Conservation (phyloP, 257 asterid species). For the Leptodermis oblonga region DNA sequence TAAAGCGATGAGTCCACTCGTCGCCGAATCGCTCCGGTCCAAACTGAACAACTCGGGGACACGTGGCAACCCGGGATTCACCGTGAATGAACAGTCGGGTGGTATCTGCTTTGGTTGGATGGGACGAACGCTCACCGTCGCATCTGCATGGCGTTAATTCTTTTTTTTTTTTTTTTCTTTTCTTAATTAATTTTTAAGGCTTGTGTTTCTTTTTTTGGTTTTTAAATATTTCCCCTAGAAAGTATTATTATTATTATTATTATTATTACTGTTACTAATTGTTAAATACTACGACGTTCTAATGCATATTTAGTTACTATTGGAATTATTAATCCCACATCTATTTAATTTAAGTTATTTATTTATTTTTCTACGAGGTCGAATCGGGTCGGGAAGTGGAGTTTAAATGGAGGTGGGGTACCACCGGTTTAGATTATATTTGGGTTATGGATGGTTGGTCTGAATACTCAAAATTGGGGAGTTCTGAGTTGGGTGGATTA, state of each 20-base stretch:
- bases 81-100: constrained; percentile 58
- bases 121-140: constrained; percentile 82
- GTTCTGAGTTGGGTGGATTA: constrained; percentile 38
- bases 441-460: constrained; percentile 30
- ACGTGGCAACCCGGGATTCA: constrained; percentile 89
- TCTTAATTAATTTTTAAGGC: not conserved
- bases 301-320: too few species aligned
- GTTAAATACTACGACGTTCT: constrained; percentile 6
- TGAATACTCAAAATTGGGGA: constrained; percentile 23
- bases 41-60: constrained; percentile 51
- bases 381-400: too few species aligned
- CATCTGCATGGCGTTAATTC: constrained; percentile 80
- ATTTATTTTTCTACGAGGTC: too few species aligned
- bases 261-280: constrained; percentile 6
- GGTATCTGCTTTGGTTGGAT: constrained; percentile 83
- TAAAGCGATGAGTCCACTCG: constrained; percentile 45
- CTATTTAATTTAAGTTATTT: too few species aligned
- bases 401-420: constrained; percentile 30
- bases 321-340: too few species aligned
- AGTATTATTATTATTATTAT: too few species aligned
- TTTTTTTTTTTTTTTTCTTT: not conserved
- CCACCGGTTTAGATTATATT: constrained; percentile 31
- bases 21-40: constrained; percentile 47
- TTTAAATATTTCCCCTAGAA: not conserved
- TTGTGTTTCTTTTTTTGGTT: constrained; percentile 5